Conservation (phyloP, 306 rosid species). For the Hippophae tibetana region DNA sequence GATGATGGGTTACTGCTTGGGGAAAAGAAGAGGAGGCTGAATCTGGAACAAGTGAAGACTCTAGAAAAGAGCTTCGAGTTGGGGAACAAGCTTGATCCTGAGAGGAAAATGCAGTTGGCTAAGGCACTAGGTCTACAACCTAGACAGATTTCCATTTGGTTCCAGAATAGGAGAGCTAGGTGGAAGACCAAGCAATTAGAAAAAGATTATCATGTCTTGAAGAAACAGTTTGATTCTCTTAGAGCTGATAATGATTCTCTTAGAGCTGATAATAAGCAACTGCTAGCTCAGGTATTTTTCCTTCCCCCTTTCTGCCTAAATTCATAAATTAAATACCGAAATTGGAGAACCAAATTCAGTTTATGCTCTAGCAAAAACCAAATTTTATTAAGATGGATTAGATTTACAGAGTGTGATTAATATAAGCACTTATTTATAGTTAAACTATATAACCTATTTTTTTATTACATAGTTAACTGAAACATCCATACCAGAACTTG, state of each 20-base stretch:
- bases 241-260: conserved; percentile 72
- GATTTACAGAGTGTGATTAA: too few relatives aligned
- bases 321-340: too few relatives aligned
- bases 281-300: conserved; percentile 54
- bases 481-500: too few relatives aligned
- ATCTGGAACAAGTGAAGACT: conserved; percentile 74
- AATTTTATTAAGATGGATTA: too few relatives aligned
- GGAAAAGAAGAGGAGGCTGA: conserved; percentile 87
- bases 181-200: conserved; percentile 94
- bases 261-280: conserved; percentile 65
- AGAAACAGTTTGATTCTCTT: conserved; percentile 71
- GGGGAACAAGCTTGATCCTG: conserved; percentile 93
- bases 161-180: conserved; percentile 88
- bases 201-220: conserved; percentile 65
- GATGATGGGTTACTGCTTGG: conserved; percentile 82
- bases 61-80: conserved; percentile 89
- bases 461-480: too few relatives aligned
- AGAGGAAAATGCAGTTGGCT: conserved; percentile 76
- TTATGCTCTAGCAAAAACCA: too few relatives aligned
- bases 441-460: too few relatives aligned
- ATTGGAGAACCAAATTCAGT: too few relatives aligned
- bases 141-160: conserved; percentile 89
- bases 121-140: conserved; percentile 79
- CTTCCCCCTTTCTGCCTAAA: background rate
- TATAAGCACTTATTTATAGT: too few relatives aligned